Evolutionary conservation across 2,329 filamentous ascomycete genomes (phyloP), one percentile per base, ranked within the genome.

Genomic region (Raffaelea deltoideospora): DNA sequence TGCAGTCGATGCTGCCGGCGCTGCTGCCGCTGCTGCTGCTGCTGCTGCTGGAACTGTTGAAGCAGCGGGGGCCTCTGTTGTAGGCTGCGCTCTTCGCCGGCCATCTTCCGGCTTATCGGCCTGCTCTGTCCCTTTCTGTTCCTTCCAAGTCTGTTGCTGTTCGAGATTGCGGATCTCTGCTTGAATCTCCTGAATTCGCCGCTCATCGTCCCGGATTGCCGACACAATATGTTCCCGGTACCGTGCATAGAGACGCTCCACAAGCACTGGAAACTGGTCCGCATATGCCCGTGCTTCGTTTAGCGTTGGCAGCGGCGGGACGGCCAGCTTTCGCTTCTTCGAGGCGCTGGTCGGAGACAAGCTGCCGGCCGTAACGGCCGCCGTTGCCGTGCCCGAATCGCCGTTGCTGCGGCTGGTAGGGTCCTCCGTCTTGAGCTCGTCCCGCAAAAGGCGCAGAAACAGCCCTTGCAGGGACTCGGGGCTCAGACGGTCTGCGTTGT

Each of bases 401-500:
- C 48, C 54, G 47, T 45, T 53, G 34, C 47, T 57, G 47, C 34
- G 45, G 45, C 62, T 10, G 11, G 9, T 10, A 8, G 33, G 64
- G 17, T 56, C 55, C 43, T 79, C 70, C 37, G 53, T 55, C 47
- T 60, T 71, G 44, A 77, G 57, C 55, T 90, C 85, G 46, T 92
- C 80, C 46, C 73, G 72, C 53, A 95, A 57, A 40, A 93, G 61
- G 10, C 73, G 69, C 46, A 86, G 61, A 55, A 92, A 95, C 36
- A 90, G 67, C 50, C 79, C 72, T 56, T 82, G 76, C 46, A 96
- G 64, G 31, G 84, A 73, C 56, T 87, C 81, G 8, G 86, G 75
- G 33, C 67, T 79, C 53, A 96, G 61, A 43, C 87, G 75, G 48
- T 67, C 62, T 46, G 72, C 67, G 64, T 94, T 79, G 60, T 80